Conservation (phyloP, 139 green algal species). For the Medakamo hakoo region DNA sequence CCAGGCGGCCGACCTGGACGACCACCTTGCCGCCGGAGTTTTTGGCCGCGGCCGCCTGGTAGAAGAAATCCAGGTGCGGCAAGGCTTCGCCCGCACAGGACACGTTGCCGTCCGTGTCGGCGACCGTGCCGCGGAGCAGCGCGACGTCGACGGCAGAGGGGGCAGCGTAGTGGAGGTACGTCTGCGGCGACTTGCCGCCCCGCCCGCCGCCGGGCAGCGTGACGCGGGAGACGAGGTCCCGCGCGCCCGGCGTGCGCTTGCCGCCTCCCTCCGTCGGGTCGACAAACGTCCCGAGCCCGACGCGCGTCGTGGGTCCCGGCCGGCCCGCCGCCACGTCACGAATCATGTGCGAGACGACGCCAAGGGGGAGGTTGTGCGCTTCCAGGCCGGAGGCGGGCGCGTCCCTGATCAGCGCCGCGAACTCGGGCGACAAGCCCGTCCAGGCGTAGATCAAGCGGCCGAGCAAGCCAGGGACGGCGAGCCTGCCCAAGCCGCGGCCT, state of each 20-base stretch:
- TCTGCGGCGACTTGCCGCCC: too few relatives aligned
- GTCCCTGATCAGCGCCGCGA: conserved; percentile 9
- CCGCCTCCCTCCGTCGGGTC: conserved; percentile 28
- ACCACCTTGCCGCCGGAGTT: conserved; percentile 31
- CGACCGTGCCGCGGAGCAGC: conserved; percentile 26
- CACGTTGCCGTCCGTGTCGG: conserved; percentile 35
- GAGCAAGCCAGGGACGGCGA: not conserved
- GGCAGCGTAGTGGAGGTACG: conserved; percentile 20
- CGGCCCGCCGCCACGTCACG: conserved; percentile 22
- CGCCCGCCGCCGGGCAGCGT: conserved; percentile 13
- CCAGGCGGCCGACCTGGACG: conserved; percentile 27
- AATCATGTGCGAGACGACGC: conserved; percentile 26
- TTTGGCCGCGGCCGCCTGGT: conserved; percentile 33
- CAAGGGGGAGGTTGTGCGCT: conserved; percentile 23
- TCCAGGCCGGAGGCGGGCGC: conserved; percentile 13
- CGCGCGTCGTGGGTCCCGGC: conserved; percentile 12
- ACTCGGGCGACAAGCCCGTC: conserved; percentile 12
- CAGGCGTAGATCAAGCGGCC: conserved; percentile 10
- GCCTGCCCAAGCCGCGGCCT: conserved; percentile 7
- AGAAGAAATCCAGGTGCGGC: conserved; percentile 15
- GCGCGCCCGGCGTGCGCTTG: conserved; percentile 14
- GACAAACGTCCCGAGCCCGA: conserved; percentile 33
- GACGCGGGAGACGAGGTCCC: conserved; percentile 16
- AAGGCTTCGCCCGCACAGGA: conserved; percentile 27
- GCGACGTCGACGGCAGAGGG: conserved; percentile 16